Percentiles rank a stretch among this genome's conserved stretches.
These are phyloP conservation scores for Cordyceps cateniannulata DNA, from an alignment of 2,329 filamentous ascomycete species.

Conservation along the genomic window DNA sequence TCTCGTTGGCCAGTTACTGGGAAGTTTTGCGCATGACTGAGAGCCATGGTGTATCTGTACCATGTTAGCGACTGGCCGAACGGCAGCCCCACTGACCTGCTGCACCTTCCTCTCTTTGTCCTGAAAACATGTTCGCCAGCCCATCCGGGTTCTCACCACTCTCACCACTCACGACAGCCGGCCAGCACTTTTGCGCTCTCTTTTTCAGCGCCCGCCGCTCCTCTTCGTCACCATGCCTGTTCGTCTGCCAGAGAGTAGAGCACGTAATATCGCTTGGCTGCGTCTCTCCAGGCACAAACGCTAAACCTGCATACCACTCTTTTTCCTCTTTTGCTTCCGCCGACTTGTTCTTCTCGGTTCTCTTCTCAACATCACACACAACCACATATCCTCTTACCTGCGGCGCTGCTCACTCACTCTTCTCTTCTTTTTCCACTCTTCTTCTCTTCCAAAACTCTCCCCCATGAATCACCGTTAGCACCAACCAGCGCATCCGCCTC, in stretches of 20 bases:
- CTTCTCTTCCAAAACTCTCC: not conserved
- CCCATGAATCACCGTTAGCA: not conserved
- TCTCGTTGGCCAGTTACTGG: too few relatives aligned
- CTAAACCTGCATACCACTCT: not conserved
- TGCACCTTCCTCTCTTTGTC: conserved; percentile 1
- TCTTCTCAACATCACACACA: not conserved
- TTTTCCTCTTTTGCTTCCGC: not conserved
- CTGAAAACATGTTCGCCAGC: not conserved
- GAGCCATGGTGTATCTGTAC: too few relatives aligned
- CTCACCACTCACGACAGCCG: not conserved
- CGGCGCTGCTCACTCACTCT: not conserved
- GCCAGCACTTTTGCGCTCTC: not conserved
- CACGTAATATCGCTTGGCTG: conserved; percentile 8
- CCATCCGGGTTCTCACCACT: conserved; percentile 13
- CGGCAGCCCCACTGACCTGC: not conserved
- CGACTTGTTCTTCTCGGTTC: not conserved
- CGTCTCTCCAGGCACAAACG: conserved; percentile 7
- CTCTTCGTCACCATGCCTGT: not conserved
- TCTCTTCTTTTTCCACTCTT: not conserved
- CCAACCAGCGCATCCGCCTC: not conserved
- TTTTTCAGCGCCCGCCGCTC: not conserved
- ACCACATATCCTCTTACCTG: not conserved
- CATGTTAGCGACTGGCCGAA: not conserved
- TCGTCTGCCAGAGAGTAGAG: not conserved
- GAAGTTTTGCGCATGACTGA: too few relatives aligned